Evolutionary conservation across 768 basidiomycete genomes (phyloP), one percentile per base, ranked within the genome.

Genomic region (Amylocystis lapponica): DNA sequence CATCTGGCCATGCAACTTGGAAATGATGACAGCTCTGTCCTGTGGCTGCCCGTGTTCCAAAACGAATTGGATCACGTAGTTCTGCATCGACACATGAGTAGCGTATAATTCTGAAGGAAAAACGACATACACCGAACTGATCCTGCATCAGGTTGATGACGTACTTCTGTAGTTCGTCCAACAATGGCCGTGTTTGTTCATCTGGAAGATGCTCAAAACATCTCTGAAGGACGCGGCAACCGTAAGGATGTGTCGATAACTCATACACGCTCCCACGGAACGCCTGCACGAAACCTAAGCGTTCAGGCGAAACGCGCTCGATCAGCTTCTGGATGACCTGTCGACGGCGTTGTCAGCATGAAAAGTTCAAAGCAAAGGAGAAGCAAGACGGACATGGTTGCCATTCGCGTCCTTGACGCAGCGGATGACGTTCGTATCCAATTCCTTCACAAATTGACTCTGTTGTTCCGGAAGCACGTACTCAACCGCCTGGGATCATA

Each of bases 51-150:
- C 92, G 52, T 85, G 75, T 57, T 91, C 86, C 25, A 98, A 75
- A 43, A 98, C 76, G 59, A 88, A 95, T 62, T 98, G 95, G 36
- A 96, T 79, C 26, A 98, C 95, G 64, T 96, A 97, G 59, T 95
- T 92, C 88, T 91, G 45, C 35, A 37, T 17, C 23, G 35, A 42
- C n/a, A n/a, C 16, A 61, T 57, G 41, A 39, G 52, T 16, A 52
- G 27, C 11, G 10, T 19, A 2, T 4, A 27, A 42, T 16, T 14
- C 21, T 7, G 2, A 27, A n/a, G n/a, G n/a, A n/a, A 34, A 11
- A 32, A n/a, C 40, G 17, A 66, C 80, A 41, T 62, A 91, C 88
- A 41, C 92, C 93, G 56, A 92, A 96, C 60, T 90, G 86, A 65
- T 97, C 88, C 57, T 85, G 80, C 76, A 93, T 92, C 31, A 98